Evolutionary conservation across 2,329 filamentous ascomycete genomes (phyloP).

Genomic region (Aspergillus transmontanensis): DNA sequence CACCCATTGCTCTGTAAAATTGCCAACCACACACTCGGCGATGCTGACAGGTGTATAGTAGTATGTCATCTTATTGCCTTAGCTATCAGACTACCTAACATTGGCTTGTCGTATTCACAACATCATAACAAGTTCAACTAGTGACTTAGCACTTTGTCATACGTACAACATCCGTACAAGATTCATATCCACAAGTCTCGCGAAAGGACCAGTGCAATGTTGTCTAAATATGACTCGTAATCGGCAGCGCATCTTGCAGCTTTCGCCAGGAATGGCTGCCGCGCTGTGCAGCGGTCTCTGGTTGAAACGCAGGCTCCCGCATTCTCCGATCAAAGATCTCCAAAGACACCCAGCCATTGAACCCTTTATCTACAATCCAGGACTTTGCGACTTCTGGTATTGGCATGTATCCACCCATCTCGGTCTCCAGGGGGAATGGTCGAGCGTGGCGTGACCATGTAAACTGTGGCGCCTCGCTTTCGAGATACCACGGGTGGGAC

Average conservation of each 20-base stretch:
- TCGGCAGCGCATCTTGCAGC: slow-evolving; percentile 9
- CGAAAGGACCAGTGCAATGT: too few species aligned
- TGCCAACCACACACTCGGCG: too few species aligned
- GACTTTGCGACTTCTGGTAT: slow-evolving; percentile 28
- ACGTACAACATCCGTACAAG: too few species aligned
- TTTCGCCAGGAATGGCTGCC: slow-evolving; percentile 24
- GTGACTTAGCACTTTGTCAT: too few species aligned
- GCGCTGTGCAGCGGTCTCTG: slow-evolving; percentile 21
- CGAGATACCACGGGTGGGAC: slow-evolving; percentile 32
- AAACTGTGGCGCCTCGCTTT: slow-evolving; percentile 31
- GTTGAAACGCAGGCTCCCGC: slow-evolving; percentile 19
- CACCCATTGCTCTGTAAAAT: too few species aligned
- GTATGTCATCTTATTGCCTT: too few species aligned
- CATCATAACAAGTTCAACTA: too few species aligned
- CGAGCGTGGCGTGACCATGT: slow-evolving; percentile 34
- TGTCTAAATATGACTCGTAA: background rate
- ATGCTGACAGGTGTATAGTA: too few species aligned
- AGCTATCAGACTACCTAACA: too few species aligned
- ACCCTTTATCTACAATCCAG: slow-evolving; percentile 34
- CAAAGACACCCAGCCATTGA: slow-evolving; percentile 36
- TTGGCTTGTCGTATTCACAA: too few species aligned
- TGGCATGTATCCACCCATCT: slow-evolving; percentile 31
- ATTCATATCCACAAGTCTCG: too few species aligned
- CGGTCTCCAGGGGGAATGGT: slow-evolving; percentile 34
- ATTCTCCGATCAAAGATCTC: slow-evolving; percentile 37